Evolutionary conservation across 2,329 filamentous ascomycete species (phyloP).

Genomic region (Aspergillus aculeatinus): DNA sequence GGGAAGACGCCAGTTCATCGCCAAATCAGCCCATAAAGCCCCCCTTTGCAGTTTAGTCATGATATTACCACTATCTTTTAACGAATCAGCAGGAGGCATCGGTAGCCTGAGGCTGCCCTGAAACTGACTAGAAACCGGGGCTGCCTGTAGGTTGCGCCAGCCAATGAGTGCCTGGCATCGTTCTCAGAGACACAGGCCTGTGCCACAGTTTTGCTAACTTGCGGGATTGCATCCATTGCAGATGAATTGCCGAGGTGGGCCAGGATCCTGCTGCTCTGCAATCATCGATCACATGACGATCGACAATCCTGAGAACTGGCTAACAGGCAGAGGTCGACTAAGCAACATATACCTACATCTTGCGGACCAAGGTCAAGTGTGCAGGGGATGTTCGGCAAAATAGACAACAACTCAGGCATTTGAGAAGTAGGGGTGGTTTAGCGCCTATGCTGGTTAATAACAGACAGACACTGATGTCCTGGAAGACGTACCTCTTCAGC

Average conservation of each 20-base stretch:
- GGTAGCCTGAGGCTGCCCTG: not conserved
- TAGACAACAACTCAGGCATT: not conserved
- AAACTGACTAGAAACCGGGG: not conserved
- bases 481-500: conserved; percentile 58
- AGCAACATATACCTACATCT: not conserved
- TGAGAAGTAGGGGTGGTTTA: conserved; percentile 41
- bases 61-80: not conserved
- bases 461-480: not conserved
- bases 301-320: not conserved
- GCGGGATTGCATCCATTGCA: not conserved
- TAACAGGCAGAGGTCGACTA: not conserved
- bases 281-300: not conserved
- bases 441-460: conserved; percentile 28
- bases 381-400: not conserved
- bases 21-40: not conserved
- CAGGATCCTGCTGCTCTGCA: not conserved
- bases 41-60: not conserved
- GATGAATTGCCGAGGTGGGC: not conserved
- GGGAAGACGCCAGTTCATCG: not conserved
- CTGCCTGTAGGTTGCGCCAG: not conserved
- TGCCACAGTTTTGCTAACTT: not conserved
- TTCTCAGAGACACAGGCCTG: not conserved
- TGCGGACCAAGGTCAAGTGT: not conserved
- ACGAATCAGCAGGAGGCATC: not conserved
- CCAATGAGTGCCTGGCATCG: not conserved